A percentile compares a stretch with the other conserved stretches of the same genome.
Conservation (phyloP, 495 filamentous ascomycete genomes). For the Cladorrhinum samala region DNA sequence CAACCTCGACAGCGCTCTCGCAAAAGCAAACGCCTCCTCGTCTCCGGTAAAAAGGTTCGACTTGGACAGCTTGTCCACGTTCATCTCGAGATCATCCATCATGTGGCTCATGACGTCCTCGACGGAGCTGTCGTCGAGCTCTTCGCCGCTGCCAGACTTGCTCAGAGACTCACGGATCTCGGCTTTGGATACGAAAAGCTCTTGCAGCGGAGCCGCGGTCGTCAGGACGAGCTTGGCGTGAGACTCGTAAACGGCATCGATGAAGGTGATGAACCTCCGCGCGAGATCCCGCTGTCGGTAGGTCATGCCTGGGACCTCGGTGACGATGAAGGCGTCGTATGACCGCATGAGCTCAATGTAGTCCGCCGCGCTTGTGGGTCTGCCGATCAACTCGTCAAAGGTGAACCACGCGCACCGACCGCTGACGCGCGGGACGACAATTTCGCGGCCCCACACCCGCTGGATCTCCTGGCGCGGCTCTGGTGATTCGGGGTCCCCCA, state of each 20-base stretch:
- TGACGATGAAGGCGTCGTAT: conserved; percentile 88
- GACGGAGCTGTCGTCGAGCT: conserved; percentile 45
- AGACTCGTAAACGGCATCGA: conserved; percentile 85
- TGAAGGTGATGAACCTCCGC: conserved; percentile 90
- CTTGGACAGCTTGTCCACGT: conserved; percentile 77
- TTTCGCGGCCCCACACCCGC: conserved; percentile 88
- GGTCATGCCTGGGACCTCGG: conserved; percentile 88
- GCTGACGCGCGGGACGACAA: conserved; percentile 79
- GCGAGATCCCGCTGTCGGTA: conserved; percentile 81
- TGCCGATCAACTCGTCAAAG: conserved; percentile 83
- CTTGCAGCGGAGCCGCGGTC: conserved; percentile 70
- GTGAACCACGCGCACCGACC: conserved; percentile 84
- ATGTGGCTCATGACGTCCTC: conserved; percentile 79
- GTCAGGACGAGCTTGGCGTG: conserved; percentile 94
- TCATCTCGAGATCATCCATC: conserved; percentile 91
- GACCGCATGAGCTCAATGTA: conserved; percentile 87
- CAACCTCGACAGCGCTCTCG: conserved; percentile 75
- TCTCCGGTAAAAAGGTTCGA: conserved; percentile 87
- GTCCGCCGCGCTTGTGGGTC: conserved; percentile 85
- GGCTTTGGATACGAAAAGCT: conserved; percentile 80
- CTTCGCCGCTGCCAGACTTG: conserved; percentile 32
- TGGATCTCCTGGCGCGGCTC: conserved; percentile 72
- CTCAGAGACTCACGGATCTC: conserved; percentile 58
- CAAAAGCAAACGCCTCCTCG: conserved; percentile 95
- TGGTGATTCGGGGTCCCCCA: conserved; percentile 74